Evolutionary conservation across 1,284 basidiomycete species (phyloP), one percentile per base, ranked within the genome.

Genomic region (Ustilago loliicola): DNA sequence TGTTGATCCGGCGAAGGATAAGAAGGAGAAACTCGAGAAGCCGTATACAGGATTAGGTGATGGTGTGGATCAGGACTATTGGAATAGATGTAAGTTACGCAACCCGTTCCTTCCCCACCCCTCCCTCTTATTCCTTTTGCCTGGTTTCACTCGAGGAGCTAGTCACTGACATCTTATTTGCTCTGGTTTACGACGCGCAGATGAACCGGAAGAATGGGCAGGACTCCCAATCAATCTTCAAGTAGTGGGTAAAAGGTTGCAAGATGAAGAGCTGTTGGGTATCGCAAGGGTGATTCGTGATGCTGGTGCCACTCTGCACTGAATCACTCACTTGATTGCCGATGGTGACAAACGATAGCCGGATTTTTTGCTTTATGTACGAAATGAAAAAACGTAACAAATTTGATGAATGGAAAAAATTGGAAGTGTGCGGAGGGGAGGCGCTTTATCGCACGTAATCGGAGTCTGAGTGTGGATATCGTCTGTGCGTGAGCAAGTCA

Each of bases 221-320:
- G 89, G 90, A 62, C 90, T 90, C 0, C 93, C 93, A 0, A 88
- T 93, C 17, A 87, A 88, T 19, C 85, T 94, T 23, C 93, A 94
- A 79, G 80, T 93, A 5, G 88, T 93, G 2, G 92, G 91, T 0
- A 88, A 90, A 59, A 90, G 90, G 8, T 86, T 91, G 48, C 92
- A 94, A 80, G 92, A 93, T 72, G 92, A 93, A 80, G 91, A 90
- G 0, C 88, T 92, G 11, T 88, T 92, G 34, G 89, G 88, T 9
- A 38, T 79, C 13, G 73, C 77, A 19, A 72, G 72, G 42, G 63
- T 76, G n/a, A 63, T 79, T 30, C 64, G 61, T 21, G 76, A 79
- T 40, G 66, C 72, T 42, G 76, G 76, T 10, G 76, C 74, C 2
- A 73, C 74, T 6, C 53, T 77, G 19, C 55, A 54, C 42, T 69